Evolutionary conservation across 495 filamentous ascomycete genomes (phyloP).

Genomic region (Tetracladium setigerum): DNA sequence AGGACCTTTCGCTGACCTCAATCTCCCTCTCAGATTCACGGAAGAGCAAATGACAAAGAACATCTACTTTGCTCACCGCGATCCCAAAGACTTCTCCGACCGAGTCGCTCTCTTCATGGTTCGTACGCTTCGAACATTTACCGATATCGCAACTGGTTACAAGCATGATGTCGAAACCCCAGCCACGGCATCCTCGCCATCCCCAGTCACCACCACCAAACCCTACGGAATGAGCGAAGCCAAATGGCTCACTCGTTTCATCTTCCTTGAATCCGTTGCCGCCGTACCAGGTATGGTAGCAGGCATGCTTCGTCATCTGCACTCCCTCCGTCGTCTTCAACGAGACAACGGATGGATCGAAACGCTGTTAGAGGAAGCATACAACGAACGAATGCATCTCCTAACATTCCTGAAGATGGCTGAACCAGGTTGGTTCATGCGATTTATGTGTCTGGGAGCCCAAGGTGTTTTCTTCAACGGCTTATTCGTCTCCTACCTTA

Average conservation of each 20-base stretch:
- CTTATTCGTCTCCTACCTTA: slow-evolving; percentile 82
- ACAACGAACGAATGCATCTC: slow-evolving; percentile 95
- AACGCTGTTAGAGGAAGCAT: slow-evolving; percentile 86
- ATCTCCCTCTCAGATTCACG: slow-evolving; percentile 40
- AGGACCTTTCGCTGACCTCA: not conserved
- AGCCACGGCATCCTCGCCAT: slow-evolving; percentile 32
- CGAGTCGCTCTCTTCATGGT: slow-evolving; percentile 55
- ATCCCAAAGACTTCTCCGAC: slow-evolving; percentile 60
- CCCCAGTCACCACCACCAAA: slow-evolving; percentile 32
- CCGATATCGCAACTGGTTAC: slow-evolving; percentile 67
- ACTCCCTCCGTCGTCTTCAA: slow-evolving; percentile 74
- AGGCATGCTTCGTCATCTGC: slow-evolving; percentile 84
- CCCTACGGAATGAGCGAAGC: slow-evolving; percentile 59
- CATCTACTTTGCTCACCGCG: slow-evolving; percentile 54
- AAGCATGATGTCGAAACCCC: slow-evolving; percentile 50
- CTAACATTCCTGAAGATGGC: slow-evolving; percentile 91
- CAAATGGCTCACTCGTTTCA: slow-evolving; percentile 75
- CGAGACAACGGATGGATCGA: slow-evolving; percentile 98
- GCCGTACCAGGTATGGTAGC: slow-evolving; percentile 97
- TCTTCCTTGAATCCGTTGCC: slow-evolving; percentile 92
- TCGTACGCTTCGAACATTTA: slow-evolving; percentile 55
- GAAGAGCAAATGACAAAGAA: slow-evolving; percentile 57
- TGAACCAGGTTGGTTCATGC: slow-evolving; percentile 85
- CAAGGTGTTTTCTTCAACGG: slow-evolving; percentile 89
- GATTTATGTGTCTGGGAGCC: slow-evolving; percentile 73